Base-by-base conservation (phyloP, 2,329 filamentous ascomycete species). In the Phaeoacremonium minimum region DNA sequence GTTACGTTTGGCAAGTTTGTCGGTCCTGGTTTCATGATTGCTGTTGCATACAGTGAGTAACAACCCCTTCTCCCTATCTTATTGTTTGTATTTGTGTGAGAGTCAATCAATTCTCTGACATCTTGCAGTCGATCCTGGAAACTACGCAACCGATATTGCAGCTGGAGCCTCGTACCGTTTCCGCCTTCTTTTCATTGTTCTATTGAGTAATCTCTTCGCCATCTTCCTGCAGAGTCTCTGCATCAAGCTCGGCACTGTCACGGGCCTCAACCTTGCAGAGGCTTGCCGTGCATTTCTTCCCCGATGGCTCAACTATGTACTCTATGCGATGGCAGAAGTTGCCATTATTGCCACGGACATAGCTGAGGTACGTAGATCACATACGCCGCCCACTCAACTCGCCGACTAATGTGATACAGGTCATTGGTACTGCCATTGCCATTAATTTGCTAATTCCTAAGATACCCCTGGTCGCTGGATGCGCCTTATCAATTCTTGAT, bases 281-380 rank as follows among this genome's bases (percentile, higher is more conserved):
- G 78, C 80, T 8, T 85, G 80, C 47, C 72, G 80, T 20, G 76
- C 70, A 7, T 80, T 81, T 52, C 65, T 85, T 12, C 82, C 82
- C 2, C 64, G 63, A 45, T 86, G 81, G 82, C 52, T 85, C 37
- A 83, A 80, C 43, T 69, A 73, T 30, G 50, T 67, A 14, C 62
- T 86, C 4, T 86, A 85, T 48, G 55, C 69, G 15, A 63, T 86
- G 44, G 75, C 80, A 2, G 82, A 86, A 55, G 61, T 71, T 5
- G 80, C 82, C 41, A 86, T 86, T 39, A 78, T 86, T 36, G 82
- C 82, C 1, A 86, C 82, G 0, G 82, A 86, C 53, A 77, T 86
- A 45, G 81, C 81, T 38, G 81, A 85, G 60, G 75, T 74, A 49
- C 45, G 59, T 46, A n/a, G n/a, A n/a, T n/a, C n/a, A n/a, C n/a